These are phyloP conservation scores for Microdochium bolleyi DNA, from an alignment of 2,329 filamentous ascomycete genomes.

Conservation along the genomic window DNA sequence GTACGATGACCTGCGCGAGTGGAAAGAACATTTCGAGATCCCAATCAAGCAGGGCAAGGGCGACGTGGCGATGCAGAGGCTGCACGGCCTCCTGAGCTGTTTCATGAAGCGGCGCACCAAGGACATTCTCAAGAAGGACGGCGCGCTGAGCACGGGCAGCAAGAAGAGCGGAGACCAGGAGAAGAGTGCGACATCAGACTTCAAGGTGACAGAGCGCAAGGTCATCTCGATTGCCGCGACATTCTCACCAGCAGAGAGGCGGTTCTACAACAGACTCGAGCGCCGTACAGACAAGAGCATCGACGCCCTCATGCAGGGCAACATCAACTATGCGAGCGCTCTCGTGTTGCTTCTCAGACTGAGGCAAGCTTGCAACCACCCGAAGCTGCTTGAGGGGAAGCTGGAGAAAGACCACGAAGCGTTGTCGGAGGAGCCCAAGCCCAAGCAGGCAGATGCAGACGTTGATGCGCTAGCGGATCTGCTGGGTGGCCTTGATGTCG, in stretches of 20 bases:
- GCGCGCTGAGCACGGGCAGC: slow-evolving; percentile 69
- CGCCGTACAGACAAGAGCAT: slow-evolving; percentile 79
- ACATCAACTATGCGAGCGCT: slow-evolving; percentile 87
- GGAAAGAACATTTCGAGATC: slow-evolving; percentile 84
- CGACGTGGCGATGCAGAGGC: slow-evolving; percentile 76
- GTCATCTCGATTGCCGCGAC: slow-evolving; percentile 72
- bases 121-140: slow-evolving; percentile 85
- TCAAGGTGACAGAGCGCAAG: slow-evolving; percentile 88
- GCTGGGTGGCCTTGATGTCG: slow-evolving; percentile 75
- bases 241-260: slow-evolving; percentile 72
- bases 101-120: slow-evolving; percentile 99
- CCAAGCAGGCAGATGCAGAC: slow-evolving; percentile 49
- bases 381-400: slow-evolving; percentile 77
- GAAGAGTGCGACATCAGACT: slow-evolving; percentile 48
- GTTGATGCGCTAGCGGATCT: slow-evolving; percentile 80
- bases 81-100: slow-evolving; percentile 78
- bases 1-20: slow-evolving; percentile 76
- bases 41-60: slow-evolving; percentile 88
- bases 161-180: slow-evolving; percentile 45
- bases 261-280: slow-evolving; percentile 80
- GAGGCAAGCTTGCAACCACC: slow-evolving; percentile 91
- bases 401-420: slow-evolving; percentile 84
- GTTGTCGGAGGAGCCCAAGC: slow-evolving; percentile 54
- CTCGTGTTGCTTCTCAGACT: slow-evolving; percentile 86
- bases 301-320: slow-evolving; percentile 77